These are phyloP conservation scores for Xylaria digitata DNA, from an alignment of 2,329 filamentous ascomycete species.

Conservation along the genomic window DNA sequence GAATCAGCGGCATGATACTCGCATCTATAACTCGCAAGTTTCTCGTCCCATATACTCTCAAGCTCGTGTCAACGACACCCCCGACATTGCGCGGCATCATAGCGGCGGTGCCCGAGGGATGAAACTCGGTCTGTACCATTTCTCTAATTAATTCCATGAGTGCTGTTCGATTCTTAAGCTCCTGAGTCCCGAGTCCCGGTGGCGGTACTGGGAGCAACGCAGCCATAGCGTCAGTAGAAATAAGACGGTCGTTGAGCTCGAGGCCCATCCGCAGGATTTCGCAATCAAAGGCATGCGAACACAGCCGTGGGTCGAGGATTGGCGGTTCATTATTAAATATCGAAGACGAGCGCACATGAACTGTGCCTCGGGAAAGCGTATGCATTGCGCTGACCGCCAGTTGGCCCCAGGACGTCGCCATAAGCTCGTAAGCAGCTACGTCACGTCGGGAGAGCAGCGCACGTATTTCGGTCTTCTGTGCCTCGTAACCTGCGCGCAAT, in stretches of 20 bases:
- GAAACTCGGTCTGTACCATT: conserved; percentile 56
- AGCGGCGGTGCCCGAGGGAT: conserved; percentile 56
- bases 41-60: conserved; percentile 57
- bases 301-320: conserved; percentile 56
- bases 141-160: conserved; percentile 40
- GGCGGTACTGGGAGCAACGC: conserved; percentile 42
- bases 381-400: conserved; percentile 53
- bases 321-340: conserved; percentile 52
- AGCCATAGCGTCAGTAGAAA: conserved; percentile 44
- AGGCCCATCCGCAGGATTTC: conserved; percentile 45
- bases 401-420: conserved; percentile 50
- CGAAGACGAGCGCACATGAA: conserved; percentile 53
- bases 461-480: conserved; percentile 41
- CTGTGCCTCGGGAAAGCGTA: conserved; percentile 58
- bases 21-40: conserved; percentile 60
- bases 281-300: conserved; percentile 57
- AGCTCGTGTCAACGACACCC: conserved; percentile 57
- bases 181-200: conserved; percentile 36
- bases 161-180: conserved; percentile 43
- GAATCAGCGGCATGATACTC: conserved; percentile 58
- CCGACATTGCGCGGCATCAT: conserved; percentile 58
- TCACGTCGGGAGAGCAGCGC: conserved; percentile 42
- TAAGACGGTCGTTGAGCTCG: conserved; percentile 45
- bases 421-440: conserved; percentile 47
- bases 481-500: conserved; percentile 44